Percentiles rank a stretch among this genome's conserved stretches.
phyloP scores from a whole-genome alignment of 805 yeast species.

The Candida adriatica region DNA sequence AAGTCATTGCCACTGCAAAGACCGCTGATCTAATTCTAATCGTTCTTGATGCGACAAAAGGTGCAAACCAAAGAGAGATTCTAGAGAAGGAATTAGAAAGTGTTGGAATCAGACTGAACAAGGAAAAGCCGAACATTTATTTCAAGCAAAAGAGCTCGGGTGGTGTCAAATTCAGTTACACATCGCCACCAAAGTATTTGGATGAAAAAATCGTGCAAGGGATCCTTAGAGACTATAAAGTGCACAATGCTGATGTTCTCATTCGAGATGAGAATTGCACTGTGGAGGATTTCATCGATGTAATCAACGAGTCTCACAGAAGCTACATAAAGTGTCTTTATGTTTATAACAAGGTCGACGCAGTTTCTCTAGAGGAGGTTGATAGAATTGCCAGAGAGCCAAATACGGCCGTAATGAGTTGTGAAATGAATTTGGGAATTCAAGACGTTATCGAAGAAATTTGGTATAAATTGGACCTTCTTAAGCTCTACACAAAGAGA shows the following conservation, averaged over 20 bases:
- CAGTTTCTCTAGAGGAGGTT: slow-evolving; percentile 90
- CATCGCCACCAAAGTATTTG: slow-evolving; percentile 74
- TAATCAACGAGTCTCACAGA: slow-evolving; percentile 80
- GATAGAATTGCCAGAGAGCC: slow-evolving; percentile 90
- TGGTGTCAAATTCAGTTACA: slow-evolving; percentile 78
- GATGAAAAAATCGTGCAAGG: slow-evolving; percentile 75
- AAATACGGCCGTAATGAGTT: slow-evolving; percentile 89
- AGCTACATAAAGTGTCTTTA: slow-evolving; percentile 87
- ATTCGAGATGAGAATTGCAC: slow-evolving; percentile 85
- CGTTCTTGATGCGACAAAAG: slow-evolving; percentile 94
- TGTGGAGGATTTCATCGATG: slow-evolving; percentile 89
- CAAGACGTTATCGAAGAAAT: slow-evolving; percentile 87
- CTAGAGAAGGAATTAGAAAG: slow-evolving; percentile 86
- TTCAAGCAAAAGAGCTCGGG: slow-evolving; percentile 81
- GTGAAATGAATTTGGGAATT: slow-evolving; percentile 81
- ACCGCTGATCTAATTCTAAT: slow-evolving; percentile 89
- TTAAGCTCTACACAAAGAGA: slow-evolving; percentile 82
- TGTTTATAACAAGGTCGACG: slow-evolving; percentile 92
- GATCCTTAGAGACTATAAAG: slow-evolving; percentile 76
- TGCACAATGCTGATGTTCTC: slow-evolving; percentile 90
- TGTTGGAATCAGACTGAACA: slow-evolving; percentile 88
- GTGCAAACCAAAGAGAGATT: slow-evolving; percentile 80
- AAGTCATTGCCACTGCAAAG: slow-evolving; percentile 92
- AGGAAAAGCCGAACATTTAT: slow-evolving; percentile 67
- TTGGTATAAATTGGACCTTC: slow-evolving; percentile 79